Percentiles rank a stretch among this genome's conserved stretches.
Evolutionary conservation across 768 basidiomycete genomes (phyloP).

Genomic region (Fomitopsis pulvina): DNA sequence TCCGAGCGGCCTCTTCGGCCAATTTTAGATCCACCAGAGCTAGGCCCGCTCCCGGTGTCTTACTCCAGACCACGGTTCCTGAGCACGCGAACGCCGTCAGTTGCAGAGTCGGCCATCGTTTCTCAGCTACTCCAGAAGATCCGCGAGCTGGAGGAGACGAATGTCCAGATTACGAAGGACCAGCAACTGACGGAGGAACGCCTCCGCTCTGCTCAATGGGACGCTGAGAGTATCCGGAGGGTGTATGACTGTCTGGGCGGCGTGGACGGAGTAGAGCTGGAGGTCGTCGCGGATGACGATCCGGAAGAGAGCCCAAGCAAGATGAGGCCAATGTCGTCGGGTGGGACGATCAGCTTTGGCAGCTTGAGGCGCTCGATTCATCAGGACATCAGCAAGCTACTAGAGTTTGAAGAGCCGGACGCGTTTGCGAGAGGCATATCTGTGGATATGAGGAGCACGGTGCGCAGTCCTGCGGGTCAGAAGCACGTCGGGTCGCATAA

Average conservation of each 20-base stretch:
- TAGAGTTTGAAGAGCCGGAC: constrained; percentile 13
- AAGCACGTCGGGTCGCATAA: constrained; percentile 16
- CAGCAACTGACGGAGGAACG: constrained; percentile 56
- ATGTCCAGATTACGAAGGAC: constrained; percentile 56
- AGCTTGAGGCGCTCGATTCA: constrained; percentile 41
- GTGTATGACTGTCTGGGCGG: constrained; percentile 65
- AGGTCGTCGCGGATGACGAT: constrained; percentile 30
- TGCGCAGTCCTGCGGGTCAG: constrained; percentile 10
- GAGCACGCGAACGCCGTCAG: background rate
- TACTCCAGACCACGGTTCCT: background rate
- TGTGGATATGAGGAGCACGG: constrained; percentile 22
- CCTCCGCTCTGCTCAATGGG: constrained; percentile 63
- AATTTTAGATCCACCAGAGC: background rate
- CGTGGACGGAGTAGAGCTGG: constrained; percentile 43
- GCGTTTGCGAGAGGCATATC: constrained; percentile 19
- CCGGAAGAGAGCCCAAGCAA: constrained; percentile 19
- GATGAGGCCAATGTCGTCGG: constrained; percentile 12
- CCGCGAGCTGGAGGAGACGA: constrained; percentile 69
- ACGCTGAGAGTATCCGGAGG: constrained; percentile 62
- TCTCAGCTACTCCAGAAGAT: constrained; percentile 70
- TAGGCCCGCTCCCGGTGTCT: background rate
- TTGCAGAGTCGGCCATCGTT: constrained; percentile 42
- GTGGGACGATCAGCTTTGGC: constrained; percentile 40
- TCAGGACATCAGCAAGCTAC: constrained; percentile 21
- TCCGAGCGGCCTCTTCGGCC: background rate